Conservation (phyloP, 345 rosid genomes). For the Rhodomyrtus tomentosa region DNA sequence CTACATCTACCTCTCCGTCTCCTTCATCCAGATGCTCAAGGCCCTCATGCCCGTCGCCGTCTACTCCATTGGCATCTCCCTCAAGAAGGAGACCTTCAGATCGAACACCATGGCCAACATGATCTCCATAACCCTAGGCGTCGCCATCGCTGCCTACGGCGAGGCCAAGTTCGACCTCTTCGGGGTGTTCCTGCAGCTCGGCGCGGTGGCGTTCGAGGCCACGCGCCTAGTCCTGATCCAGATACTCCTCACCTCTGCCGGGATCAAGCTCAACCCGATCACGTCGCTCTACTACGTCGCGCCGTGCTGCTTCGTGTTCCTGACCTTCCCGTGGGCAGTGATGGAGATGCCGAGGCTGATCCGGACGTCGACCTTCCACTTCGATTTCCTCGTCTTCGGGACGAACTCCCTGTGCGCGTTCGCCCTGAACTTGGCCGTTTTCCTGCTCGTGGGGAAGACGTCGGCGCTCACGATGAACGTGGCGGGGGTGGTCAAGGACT, state of each 20-base stretch:
- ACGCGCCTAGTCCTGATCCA: conserved; percentile 33
- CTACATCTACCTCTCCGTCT: conserved; percentile 35
- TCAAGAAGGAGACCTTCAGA: conserved; percentile 19
- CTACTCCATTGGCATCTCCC: conserved; percentile 16
- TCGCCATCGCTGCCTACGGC: conserved; percentile 36
- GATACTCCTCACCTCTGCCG: conserved; percentile 25
- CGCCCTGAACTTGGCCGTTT: neutral
- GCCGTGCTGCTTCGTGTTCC: conserved; percentile 30
- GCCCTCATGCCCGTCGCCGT: conserved; percentile 43
- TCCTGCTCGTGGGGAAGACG: neutral
- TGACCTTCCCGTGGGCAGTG: conserved; percentile 33
- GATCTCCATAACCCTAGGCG: conserved; percentile 32
- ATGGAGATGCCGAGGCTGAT: conserved; percentile 27
- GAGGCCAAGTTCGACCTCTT: conserved; percentile 28
- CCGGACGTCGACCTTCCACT: conserved; percentile 1
- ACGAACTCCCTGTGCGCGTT: neutral
- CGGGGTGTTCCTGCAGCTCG: conserved; percentile 30
- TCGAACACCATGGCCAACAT: conserved; percentile 24
- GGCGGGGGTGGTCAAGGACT: neutral
- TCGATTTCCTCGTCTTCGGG: neutral
- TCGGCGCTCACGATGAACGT: neutral
- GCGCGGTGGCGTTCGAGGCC: conserved; percentile 39
- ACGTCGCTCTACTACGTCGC: conserved; percentile 35
- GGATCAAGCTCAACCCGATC: conserved; percentile 26
- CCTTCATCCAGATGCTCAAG: conserved; percentile 40